These are phyloP conservation scores for Raphanus sativus DNA, from an alignment of 345 rosid genomes.

Conservation along the genomic window DNA sequence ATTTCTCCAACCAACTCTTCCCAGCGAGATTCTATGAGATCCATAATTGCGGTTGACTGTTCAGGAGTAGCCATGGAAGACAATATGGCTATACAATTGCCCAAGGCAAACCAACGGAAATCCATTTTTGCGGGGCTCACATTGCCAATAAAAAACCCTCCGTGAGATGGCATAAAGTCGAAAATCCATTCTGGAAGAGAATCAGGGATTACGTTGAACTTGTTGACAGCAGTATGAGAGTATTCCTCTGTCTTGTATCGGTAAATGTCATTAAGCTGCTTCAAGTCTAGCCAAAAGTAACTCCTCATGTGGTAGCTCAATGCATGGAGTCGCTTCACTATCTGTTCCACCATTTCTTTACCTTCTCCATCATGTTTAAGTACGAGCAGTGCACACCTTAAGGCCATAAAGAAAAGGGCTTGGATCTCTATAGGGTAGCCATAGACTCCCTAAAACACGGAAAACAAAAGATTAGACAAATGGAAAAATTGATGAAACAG, in stretches of 20 bases:
- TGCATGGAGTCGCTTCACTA: background rate
- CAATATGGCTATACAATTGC: background rate
- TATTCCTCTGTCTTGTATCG: background rate
- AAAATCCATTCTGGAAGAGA: background rate
- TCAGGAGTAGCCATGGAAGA: background rate
- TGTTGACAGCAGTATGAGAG: background rate
- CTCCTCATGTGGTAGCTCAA: background rate
- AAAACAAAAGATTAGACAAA: background rate
- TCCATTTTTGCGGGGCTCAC: background rate
- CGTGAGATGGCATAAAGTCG: background rate
- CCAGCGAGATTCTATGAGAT: conserved; percentile 1
- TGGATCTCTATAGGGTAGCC: background rate
- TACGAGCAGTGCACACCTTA: background rate
- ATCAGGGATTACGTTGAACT: background rate
- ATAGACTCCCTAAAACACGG: background rate
- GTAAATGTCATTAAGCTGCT: background rate
- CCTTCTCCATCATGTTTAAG: background rate
- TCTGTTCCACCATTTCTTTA: background rate
- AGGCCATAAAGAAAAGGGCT: background rate
- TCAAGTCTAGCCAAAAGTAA: background rate
- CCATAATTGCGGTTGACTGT: background rate
- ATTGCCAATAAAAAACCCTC: background rate
- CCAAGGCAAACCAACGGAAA: background rate
- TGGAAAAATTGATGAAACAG: too few relatives aligned
- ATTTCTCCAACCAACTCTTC: background rate